A percentile compares a stretch with the other conserved stretches of the same genome.
Conservation (phyloP, 768 basidiomycete species). For the Chiua virens region DNA sequence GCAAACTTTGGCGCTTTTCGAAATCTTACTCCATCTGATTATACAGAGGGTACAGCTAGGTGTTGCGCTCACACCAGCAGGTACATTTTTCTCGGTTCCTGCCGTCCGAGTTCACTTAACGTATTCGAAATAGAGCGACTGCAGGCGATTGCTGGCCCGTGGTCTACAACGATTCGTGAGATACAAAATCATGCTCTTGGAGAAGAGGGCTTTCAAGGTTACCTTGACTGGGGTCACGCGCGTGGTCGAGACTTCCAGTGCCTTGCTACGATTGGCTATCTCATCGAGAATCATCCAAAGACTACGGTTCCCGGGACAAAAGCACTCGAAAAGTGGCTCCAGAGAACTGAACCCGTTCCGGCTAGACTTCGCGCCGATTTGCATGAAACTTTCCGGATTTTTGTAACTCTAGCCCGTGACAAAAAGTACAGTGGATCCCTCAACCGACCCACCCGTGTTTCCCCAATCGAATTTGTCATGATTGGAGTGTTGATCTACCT, state of each 20-base stretch:
- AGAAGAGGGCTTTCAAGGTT: constrained; percentile 36
- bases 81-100: constrained; percentile 25
- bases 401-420: constrained; percentile 34
- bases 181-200: constrained; percentile 38
- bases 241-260: constrained; percentile 49
- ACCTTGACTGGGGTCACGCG: constrained; percentile 43
- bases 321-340: constrained; percentile 39
- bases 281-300: constrained; percentile 33
- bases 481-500: constrained; percentile 41
- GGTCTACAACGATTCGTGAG: constrained; percentile 42
- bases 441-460: constrained; percentile 35
- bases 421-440: constrained; percentile 33
- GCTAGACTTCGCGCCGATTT: constrained; percentile 27
- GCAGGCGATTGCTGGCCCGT: constrained; percentile 48
- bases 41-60: constrained; percentile 52
- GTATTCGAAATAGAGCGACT: constrained; percentile 41
- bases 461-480: constrained; percentile 48
- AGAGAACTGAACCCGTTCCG: constrained; percentile 25
- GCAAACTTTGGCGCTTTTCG: background rate
- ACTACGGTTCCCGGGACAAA: constrained; percentile 24
- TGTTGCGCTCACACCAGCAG: constrained; percentile 49
- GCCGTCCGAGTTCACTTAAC: background rate
- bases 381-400: constrained; percentile 35
- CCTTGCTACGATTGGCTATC: constrained; percentile 37
- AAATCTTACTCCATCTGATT: background rate